Percentiles rank a stretch among this genome's conserved stretches.
phyloP scores from a whole-genome alignment of 2,329 filamentous ascomycete species.

The Fusarium chaquense region DNA sequence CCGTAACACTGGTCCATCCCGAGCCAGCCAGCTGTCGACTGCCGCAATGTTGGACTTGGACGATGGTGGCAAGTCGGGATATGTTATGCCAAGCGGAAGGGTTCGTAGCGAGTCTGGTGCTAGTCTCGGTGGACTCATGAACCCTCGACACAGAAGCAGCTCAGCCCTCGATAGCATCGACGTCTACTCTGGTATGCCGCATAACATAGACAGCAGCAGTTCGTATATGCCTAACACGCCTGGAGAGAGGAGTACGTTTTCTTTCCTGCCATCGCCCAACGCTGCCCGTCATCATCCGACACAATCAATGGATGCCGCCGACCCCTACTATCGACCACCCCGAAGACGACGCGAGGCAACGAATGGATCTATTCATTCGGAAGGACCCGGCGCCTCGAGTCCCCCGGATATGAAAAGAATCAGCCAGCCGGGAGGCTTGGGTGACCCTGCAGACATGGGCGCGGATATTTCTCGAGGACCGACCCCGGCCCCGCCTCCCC shows the following conservation, averaged over 20 bases:
- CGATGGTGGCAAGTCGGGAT: conserved; percentile 72
- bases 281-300: conserved; percentile 61
- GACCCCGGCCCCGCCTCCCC: conserved; percentile 57
- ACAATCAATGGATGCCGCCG: conserved; percentile 66
- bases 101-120: conserved; percentile 72
- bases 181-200: conserved; percentile 57
- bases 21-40: conserved; percentile 85
- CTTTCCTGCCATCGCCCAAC: conserved; percentile 73
- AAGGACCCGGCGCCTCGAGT: conserved; percentile 49
- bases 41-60: conserved; percentile 82
- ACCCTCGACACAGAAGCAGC: conserved; percentile 63
- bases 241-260: conserved; percentile 77
- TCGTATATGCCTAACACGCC: conserved; percentile 80
- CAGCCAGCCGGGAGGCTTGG: conserved; percentile 52
- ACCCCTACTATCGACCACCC: conserved; percentile 91
- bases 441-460: conserved; percentile 57
- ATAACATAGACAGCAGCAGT: conserved; percentile 70
- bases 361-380: conserved; percentile 52
- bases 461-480: conserved; percentile 57
- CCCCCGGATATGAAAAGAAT: conserved; percentile 53
- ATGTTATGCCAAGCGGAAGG: conserved; percentile 65
- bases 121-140: conserved; percentile 65
- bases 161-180: conserved; percentile 67
- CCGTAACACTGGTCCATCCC: conserved; percentile 69
- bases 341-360: conserved; percentile 73